A percentile compares a stretch with the other conserved stretches of the same genome.
These are phyloP conservation scores for Elongisporangium prolatum DNA, from an alignment of 352 stramenopile genomes.

Conservation along the genomic window DNA sequence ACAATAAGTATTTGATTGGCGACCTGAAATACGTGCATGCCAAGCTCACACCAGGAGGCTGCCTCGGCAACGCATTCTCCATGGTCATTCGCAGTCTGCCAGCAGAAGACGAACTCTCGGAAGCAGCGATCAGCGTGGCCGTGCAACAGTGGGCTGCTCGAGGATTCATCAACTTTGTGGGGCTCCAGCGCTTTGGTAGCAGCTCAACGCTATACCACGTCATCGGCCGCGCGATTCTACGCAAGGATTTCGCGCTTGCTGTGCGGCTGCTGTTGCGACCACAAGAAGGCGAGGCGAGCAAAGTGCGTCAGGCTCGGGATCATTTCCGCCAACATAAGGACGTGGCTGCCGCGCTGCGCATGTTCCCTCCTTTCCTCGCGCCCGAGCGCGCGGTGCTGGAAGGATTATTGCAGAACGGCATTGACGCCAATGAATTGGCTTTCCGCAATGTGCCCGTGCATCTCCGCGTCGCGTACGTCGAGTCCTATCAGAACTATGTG, in stretches of 20 bases:
- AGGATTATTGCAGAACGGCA: slow-evolving; percentile 63
- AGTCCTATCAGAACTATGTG: slow-evolving; percentile 91
- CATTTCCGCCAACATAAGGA: slow-evolving; percentile 85
- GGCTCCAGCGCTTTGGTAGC: slow-evolving; percentile 93
- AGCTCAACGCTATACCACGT: slow-evolving; percentile 75
- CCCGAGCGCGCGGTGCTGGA: slow-evolving; percentile 71
- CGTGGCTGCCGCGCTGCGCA: slow-evolving; percentile 63
- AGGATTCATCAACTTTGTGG: slow-evolving; percentile 98
- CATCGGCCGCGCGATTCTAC: slow-evolving; percentile 90
- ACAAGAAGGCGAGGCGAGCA: slow-evolving; percentile 77
- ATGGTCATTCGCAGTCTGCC: slow-evolving; percentile 91
- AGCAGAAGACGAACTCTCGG: slow-evolving; percentile 38
- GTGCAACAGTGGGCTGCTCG: slow-evolving; percentile 43
- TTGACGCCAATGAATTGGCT: slow-evolving; percentile 66
- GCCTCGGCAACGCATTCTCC: slow-evolving; percentile 92
- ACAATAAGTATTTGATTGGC: slow-evolving; percentile 85
- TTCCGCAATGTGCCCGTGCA: slow-evolving; percentile 59
- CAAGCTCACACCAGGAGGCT: slow-evolving; percentile 84
- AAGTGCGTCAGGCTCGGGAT: slow-evolving; percentile 70
- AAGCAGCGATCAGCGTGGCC: slow-evolving; percentile 21
- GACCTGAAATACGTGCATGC: slow-evolving; percentile 88
- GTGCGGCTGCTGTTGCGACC: slow-evolving; percentile 90
- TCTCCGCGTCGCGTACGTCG: slow-evolving; percentile 62
- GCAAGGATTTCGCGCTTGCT: slow-evolving; percentile 91
- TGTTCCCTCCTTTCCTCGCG: slow-evolving; percentile 70